Percentiles rank a stretch among this genome's conserved stretches.
Conservation (phyloP, 1,284 basidiomycete species). For the Fistulinella cinereoalba region DNA sequence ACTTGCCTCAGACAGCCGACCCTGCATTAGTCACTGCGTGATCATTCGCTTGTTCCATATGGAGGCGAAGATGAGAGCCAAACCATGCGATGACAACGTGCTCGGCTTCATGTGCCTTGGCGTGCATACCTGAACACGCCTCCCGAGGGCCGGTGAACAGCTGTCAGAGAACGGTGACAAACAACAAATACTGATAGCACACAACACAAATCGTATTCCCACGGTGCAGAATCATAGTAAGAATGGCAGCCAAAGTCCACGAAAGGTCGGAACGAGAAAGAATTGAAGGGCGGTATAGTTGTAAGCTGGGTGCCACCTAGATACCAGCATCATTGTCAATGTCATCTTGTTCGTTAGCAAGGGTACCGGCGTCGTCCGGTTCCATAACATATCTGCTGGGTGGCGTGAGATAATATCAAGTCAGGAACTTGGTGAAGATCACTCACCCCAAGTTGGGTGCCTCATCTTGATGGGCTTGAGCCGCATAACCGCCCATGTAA, state of each 20-base stretch:
- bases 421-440: constrained; percentile 12
- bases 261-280: constrained; percentile 1
- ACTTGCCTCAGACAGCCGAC: constrained; percentile 15
- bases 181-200: background rate
- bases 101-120: constrained; percentile 25
- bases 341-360: constrained; percentile 3
- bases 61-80: constrained; percentile 1
- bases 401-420: constrained; percentile 14
- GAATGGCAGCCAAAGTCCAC: constrained; percentile 4
- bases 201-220: background rate
- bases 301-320: constrained; percentile 13
- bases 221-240: constrained; percentile 6
- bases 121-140: constrained; percentile 1
- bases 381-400: constrained; percentile 13
- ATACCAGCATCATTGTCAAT: background rate
- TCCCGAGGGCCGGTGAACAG: constrained; percentile 2
- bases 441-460: constrained; percentile 14
- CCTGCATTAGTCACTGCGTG: constrained; percentile 17
- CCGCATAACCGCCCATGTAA: constrained; percentile 9
- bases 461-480: background rate
- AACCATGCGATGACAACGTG: constrained; percentile 24
- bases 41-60: constrained; percentile 9
- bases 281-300: background rate
- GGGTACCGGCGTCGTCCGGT: background rate
- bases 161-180: constrained; percentile 2